A percentile compares a stretch with the other conserved stretches of the same genome.
Evolutionary conservation across 805 yeast genomes (phyloP).

Genomic region (Suhomyces sp.): DNA sequence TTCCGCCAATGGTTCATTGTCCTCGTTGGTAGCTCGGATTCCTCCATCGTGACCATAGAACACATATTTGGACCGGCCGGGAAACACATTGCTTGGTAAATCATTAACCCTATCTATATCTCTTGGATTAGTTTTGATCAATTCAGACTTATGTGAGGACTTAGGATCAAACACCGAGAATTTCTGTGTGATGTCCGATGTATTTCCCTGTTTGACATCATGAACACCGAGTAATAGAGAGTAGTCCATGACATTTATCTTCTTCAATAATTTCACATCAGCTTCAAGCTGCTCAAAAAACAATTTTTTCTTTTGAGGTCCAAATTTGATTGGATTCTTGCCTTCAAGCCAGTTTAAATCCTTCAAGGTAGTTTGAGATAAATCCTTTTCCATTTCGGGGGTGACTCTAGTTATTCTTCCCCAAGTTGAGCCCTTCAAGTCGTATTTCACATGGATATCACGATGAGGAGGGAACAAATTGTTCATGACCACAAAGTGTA

Average conservation of each 20-base stretch:
- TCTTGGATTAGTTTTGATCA: conserved; percentile 48
- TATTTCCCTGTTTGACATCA: conserved; percentile 62
- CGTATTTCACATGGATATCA: conserved; percentile 81
- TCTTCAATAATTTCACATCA: conserved; percentile 72
- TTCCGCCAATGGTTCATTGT: conserved; percentile 58
- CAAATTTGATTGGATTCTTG: conserved; percentile 64
- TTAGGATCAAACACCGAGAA: conserved; percentile 47
- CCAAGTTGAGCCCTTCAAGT: conserved; percentile 88
- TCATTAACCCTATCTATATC: conserved; percentile 41
- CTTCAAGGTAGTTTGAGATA: conserved; percentile 58
- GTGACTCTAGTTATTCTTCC: conserved; percentile 62
- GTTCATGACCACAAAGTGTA: conserved; percentile 95
- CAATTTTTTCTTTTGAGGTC: conserved; percentile 61
- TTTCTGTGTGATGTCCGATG: conserved; percentile 33
- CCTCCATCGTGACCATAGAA: conserved; percentile 88
- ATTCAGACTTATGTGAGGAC: conserved; percentile 35
- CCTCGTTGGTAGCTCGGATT: conserved; percentile 64
- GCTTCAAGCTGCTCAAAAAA: conserved; percentile 68
- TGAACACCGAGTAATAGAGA: conserved; percentile 87
- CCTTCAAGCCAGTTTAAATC: conserved; percentile 86
- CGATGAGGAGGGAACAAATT: conserved; percentile 92
- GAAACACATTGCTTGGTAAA: conserved; percentile 44
- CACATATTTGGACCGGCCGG: conserved; percentile 50
- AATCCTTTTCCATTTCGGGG: conserved; percentile 21
- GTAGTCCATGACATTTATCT: conserved; percentile 91